phyloP scores from a whole-genome alignment of 2,329 filamentous ascomycete genomes.

The Cordyceps fumosorosea region DNA sequence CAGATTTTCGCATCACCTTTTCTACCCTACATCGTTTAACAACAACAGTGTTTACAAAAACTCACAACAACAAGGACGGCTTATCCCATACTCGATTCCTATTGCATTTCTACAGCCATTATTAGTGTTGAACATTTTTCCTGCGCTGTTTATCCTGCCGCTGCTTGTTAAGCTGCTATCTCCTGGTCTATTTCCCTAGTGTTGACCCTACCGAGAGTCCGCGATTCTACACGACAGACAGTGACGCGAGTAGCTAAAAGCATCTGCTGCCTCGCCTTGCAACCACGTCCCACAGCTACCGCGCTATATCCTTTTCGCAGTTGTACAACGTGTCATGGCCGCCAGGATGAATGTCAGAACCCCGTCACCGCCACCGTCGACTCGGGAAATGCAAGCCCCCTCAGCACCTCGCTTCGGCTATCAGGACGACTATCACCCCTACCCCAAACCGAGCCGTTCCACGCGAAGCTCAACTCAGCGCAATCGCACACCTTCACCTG shows the following conservation, averaged over 20 bases:
- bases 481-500: constrained; percentile 51
- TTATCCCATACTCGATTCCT: constrained; percentile 2
- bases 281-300: not conserved
- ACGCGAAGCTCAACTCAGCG: constrained; percentile 54
- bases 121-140: constrained; percentile 1
- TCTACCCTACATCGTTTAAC: constrained; percentile 11
- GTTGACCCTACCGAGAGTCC: not conserved
- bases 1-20: constrained; percentile 1
- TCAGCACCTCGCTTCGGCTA: constrained; percentile 62
- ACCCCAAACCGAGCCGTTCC: constrained; percentile 55
- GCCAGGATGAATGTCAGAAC: constrained; percentile 32
- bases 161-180: not conserved
- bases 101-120: not conserved
- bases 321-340: constrained; percentile 25
- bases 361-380: constrained; percentile 47
- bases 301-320: not conserved
- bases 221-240: not conserved
- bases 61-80: not conserved
- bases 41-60: constrained; percentile 1
- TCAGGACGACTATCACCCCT: constrained; percentile 65
- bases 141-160: not conserved
- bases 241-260: not conserved
- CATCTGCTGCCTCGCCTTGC: not conserved
- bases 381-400: constrained; percentile 51
- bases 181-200: not conserved